A percentile compares a stretch with the other conserved stretches of the same genome.
These are phyloP conservation scores for Aspergillus bridgeri DNA, from an alignment of 495 filamentous ascomycete species.

Conservation along the genomic window DNA sequence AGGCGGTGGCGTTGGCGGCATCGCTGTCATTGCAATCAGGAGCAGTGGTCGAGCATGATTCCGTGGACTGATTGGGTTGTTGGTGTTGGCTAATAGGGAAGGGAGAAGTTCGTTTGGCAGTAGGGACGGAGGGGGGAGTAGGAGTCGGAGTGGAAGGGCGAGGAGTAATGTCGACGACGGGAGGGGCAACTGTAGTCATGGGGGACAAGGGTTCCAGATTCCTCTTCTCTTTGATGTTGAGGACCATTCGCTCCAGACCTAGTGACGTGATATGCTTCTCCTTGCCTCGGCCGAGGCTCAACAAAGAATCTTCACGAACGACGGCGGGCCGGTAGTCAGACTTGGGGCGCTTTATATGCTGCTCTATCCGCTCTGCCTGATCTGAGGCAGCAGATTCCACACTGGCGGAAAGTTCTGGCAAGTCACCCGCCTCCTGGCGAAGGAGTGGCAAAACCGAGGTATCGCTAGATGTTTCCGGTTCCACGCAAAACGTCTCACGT, in stretches of 20 bases:
- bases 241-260: constrained; percentile 85
- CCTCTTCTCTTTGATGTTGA: constrained; percentile 78
- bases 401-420: constrained; percentile 88
- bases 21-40: constrained; percentile 49
- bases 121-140: constrained; percentile 36
- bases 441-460: constrained; percentile 41
- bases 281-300: constrained; percentile 60
- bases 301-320: constrained; percentile 47
- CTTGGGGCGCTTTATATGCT: constrained; percentile 53
- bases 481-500: constrained; percentile 93
- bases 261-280: constrained; percentile 89
- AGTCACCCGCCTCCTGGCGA: constrained; percentile 50
- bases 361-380: constrained; percentile 68
- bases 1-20: constrained; percentile 33
- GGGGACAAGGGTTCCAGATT: constrained; percentile 56
- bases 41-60: constrained; percentile 53
- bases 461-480: constrained; percentile 53
- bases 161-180: constrained; percentile 52
- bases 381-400: constrained; percentile 78
- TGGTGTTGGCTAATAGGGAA: constrained; percentile 21
- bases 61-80: constrained; percentile 42
- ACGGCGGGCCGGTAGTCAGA: constrained; percentile 43
- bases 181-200: constrained; percentile 43
- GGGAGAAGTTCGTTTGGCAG: constrained; percentile 20
- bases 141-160: constrained; percentile 43